Conservation (phyloP, 352 stramenopile species). For the Pythium periplocum region DNA sequence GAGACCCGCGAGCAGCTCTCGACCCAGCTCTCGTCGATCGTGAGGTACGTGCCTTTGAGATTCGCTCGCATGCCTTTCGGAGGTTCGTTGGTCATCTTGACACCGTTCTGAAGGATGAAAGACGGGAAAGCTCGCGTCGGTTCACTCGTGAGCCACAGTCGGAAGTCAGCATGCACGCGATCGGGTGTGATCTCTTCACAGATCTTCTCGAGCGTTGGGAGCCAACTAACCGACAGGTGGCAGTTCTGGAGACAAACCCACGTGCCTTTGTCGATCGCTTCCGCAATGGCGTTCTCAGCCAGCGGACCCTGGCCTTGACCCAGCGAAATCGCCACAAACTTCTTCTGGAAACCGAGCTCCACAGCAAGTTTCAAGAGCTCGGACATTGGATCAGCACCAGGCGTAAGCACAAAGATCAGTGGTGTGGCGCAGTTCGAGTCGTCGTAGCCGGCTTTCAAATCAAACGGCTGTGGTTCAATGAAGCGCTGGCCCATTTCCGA, state of each 20-base stretch:
- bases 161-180: slow-evolving; percentile 88
- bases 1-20: slow-evolving; percentile 46
- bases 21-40: slow-evolving; percentile 73
- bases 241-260: slow-evolving; percentile 97
- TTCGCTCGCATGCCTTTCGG: slow-evolving; percentile 93
- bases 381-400: slow-evolving; percentile 92
- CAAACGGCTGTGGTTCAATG: slow-evolving; percentile 92
- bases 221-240: slow-evolving; percentile 92
- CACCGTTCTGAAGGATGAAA: slow-evolving; percentile 90
- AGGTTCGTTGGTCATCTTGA: slow-evolving; percentile 96
- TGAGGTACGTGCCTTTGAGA: slow-evolving; percentile 89
- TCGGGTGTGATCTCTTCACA: slow-evolving; percentile 93
- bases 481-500: slow-evolving; percentile 87
- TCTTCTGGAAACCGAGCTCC: slow-evolving; percentile 89
- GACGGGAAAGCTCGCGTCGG: slow-evolving; percentile 91
- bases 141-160: slow-evolving; percentile 93
- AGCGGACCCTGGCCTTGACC: slow-evolving; percentile 92
- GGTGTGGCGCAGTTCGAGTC: slow-evolving; percentile 93
- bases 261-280: slow-evolving; percentile 89
- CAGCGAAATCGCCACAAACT: slow-evolving; percentile 91
- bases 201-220: slow-evolving; percentile 92
- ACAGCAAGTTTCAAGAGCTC: slow-evolving; percentile 91
- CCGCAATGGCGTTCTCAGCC: slow-evolving; percentile 89
- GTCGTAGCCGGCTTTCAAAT: slow-evolving; percentile 89
- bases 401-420: slow-evolving; percentile 94